Percentiles rank a stretch among this genome's conserved stretches.
phyloP scores from a whole-genome alignment of 805 yeast genomes.

The Wickerhamiella spandovensis region DNA sequence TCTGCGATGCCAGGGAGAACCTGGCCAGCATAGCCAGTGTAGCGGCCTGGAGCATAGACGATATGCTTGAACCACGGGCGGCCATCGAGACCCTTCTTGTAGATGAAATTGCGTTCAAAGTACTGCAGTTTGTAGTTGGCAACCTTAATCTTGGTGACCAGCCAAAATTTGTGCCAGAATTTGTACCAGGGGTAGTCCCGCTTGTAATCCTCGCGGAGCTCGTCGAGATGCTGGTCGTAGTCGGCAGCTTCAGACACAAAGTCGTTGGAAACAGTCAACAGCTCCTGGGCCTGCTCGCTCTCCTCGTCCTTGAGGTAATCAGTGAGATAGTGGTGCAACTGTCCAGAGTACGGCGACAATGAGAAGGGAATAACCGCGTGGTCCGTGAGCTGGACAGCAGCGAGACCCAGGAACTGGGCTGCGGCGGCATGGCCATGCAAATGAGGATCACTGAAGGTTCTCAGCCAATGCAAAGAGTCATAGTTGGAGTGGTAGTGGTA shows the following conservation, averaged over 20 bases:
- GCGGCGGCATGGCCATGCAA: constrained; percentile 45
- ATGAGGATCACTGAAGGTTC: constrained; percentile 45
- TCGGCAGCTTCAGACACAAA: constrained; percentile 23
- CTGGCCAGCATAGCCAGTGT: constrained; percentile 50
- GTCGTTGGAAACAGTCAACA: constrained; percentile 13
- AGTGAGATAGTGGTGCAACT: constrained; percentile 27
- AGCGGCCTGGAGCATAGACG: constrained; percentile 45
- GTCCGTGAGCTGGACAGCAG: constrained; percentile 37
- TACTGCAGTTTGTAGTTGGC: constrained; percentile 30
- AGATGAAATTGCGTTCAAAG: constrained; percentile 35
- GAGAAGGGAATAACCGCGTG: constrained; percentile 33
- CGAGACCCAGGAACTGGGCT: constrained; percentile 40
- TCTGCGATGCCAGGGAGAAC: constrained; percentile 43
- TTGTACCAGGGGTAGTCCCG: constrained; percentile 73
- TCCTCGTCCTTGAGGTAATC: constrained; percentile 22
- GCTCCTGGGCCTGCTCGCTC: constrained; percentile 9
- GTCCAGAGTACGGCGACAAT: constrained; percentile 29
- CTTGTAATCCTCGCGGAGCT: constrained; percentile 37
- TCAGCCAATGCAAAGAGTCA: constrained; percentile 64
- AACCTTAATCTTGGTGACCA: constrained; percentile 15
- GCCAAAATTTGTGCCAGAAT: constrained; percentile 14
- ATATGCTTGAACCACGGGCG: constrained; percentile 48
- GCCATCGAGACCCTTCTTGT: constrained; percentile 35
- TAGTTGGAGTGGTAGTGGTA: constrained; percentile 69
- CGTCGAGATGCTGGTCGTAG: constrained; percentile 38